Base-by-base conservation (phyloP, 495 filamentous ascomycete species). In the Penicillium cinerascens region DNA sequence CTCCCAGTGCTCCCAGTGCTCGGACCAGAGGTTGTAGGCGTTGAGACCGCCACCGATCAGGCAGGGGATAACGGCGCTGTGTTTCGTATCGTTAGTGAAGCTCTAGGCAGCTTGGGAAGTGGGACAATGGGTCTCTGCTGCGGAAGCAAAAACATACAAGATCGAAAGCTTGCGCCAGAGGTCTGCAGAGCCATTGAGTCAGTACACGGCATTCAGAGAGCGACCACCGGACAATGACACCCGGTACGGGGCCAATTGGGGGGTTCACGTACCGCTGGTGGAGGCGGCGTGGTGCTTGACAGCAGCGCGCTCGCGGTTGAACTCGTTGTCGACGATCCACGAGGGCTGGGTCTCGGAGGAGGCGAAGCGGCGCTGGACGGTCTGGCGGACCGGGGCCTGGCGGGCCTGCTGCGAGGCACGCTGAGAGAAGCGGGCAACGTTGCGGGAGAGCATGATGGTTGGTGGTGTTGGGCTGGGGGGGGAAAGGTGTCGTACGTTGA, bases 1-100 rank as follows among this genome's bases (percentile, higher is more conserved):
- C 6, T 70, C 71, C 88, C 86, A 90, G 77, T 97, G 92, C 76
- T 93, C 88, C 92, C 91, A 96, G 74, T 97, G 92, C 82, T 95
- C 89, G 53, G 79, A 82, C 90, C 91, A 97, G 52, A 93, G 83
- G 69, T 80, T 84, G 68, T 89, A 93, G 63, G 92, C 89, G 71
- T 96, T 97, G 63, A 83, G 60, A 51, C 76, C 69, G 40, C 86
- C 82, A 57, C 89, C 71, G 56, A 88, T 75, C 52, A 97, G 76
- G 69, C 68, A 72, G 44, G 91, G 89, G 58, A 86, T 73, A 37
- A 86, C 76, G 62, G 73, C 81, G 65, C 90, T 95, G 60, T 53
- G 44, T 0, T 10, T 0, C 1, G 15, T 0, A n/a, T 36, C 21
- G 50, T 50, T 43, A 51, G 47, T 38, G 13, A 5, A 33, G 36